Evolutionary conservation across 2,329 filamentous ascomycete species (phyloP).

Genomic region (Diaporthe aspalathi): DNA sequence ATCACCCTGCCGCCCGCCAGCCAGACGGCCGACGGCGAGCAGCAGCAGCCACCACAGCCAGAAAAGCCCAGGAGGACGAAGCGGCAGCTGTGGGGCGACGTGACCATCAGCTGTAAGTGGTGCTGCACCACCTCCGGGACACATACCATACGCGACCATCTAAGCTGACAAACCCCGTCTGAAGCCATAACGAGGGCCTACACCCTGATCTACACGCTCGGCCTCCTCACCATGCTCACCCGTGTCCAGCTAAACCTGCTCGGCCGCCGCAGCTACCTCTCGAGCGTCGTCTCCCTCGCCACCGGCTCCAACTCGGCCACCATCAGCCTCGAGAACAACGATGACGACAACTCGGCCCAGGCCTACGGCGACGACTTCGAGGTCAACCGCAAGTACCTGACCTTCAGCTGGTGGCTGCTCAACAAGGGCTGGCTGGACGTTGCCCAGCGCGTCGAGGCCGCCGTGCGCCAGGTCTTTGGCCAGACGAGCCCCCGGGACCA

Average conservation of each 20-base stretch:
- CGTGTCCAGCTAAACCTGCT: conserved; percentile 97
- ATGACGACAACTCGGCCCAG: conserved; percentile 86
- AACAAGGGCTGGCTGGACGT: conserved; percentile 90
- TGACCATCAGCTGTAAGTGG: conserved; percentile 89
- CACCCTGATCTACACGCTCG: conserved; percentile 90
- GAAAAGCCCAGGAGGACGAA: conserved; percentile 80
- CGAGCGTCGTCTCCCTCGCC: conserved; percentile 91
- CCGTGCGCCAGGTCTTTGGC: conserved; percentile 92
- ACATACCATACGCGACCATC: too few relatives aligned
- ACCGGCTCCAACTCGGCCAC: conserved; percentile 78
- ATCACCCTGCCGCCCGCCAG: conserved; percentile 67
- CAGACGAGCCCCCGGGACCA: conserved; percentile 88
- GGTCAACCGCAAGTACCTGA: conserved; percentile 93
- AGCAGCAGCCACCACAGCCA: conserved; percentile 42
- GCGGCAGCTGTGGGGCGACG: conserved; percentile 94
- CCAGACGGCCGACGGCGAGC: conserved; percentile 46
- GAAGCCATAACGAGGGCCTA: conserved; percentile 90
- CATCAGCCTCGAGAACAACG: conserved; percentile 92
- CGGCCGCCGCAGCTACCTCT: conserved; percentile 93
- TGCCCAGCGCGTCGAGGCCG: conserved; percentile 82
- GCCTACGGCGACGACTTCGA: conserved; percentile 94
- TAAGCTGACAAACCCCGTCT: conserved; percentile 37
- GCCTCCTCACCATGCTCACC: conserved; percentile 89
- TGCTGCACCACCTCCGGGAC: neutral
- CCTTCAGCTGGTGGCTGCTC: conserved; percentile 97